phyloP scores from a whole-genome alignment of 257 asterid species.

The Echium plantagineum region DNA sequence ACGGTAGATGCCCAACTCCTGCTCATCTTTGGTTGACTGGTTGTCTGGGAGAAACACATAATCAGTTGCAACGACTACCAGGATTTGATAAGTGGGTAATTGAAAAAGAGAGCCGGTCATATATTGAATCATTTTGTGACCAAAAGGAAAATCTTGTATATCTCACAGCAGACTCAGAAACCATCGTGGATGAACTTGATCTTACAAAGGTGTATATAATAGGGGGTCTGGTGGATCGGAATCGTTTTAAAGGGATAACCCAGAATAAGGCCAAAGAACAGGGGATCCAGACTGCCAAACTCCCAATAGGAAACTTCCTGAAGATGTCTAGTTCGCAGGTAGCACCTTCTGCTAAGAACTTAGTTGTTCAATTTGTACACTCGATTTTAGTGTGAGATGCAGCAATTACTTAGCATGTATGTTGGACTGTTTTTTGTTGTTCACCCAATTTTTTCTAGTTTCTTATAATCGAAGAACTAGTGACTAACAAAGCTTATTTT shows the following conservation, averaged over 20 bases:
- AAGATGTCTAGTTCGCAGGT: slow-evolving; percentile 99
- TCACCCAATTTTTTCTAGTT: too few relatives aligned
- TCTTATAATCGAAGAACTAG: too few relatives aligned
- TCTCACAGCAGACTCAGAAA: slow-evolving; percentile 91
- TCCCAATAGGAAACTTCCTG: slow-evolving; percentile 76
- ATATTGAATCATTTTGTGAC: slow-evolving; percentile 51
- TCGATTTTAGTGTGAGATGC: neutral
- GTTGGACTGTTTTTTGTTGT: too few relatives aligned
- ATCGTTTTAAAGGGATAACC: slow-evolving; percentile 93
- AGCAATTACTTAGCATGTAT: too few relatives aligned
- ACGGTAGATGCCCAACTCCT: slow-evolving; percentile 56
- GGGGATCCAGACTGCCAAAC: slow-evolving; percentile 89
- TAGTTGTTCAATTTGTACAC: neutral
- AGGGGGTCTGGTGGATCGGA: slow-evolving; percentile 97
- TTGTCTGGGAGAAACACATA: slow-evolving; percentile 72
- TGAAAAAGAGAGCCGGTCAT: slow-evolving; percentile 65
- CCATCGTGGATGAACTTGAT: slow-evolving; percentile 62
- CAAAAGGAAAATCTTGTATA: slow-evolving; percentile 75
- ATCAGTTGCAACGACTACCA: slow-evolving; percentile 54
- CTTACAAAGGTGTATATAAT: slow-evolving; percentile 64
- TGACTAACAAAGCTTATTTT: too few relatives aligned
- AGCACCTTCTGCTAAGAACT: neutral
- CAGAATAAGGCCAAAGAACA: slow-evolving; percentile 79
- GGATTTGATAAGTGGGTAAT: slow-evolving; percentile 88
- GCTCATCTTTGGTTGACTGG: slow-evolving; percentile 96